Evolutionary conservation across 495 filamentous ascomycete genomes (phyloP), one percentile per base, ranked within the genome.

Genomic region (Xylaria venustula): DNA sequence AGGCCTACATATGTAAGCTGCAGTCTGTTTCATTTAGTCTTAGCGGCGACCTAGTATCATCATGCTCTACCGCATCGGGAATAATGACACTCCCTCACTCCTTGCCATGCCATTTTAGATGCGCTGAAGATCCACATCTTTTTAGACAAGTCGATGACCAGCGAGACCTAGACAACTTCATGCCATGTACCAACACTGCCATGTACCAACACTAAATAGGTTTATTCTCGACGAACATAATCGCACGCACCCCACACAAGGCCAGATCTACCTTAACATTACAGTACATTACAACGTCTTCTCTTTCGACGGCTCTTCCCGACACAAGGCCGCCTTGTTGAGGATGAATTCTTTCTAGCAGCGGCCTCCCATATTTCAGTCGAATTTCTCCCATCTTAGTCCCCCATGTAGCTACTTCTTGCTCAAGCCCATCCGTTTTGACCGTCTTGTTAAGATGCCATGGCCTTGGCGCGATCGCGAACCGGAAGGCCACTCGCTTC

Each of bases 391-490:
- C 46, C 25, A 20, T 67, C 23, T 48, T 51, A 65, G 50, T 26
- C 37, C 57, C 63, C 53, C 63, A 71, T 69, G 69, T 59, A 47
- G 62, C 55, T 60, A 50, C 64, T 64, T 61, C 41, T 64, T 62
- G 48, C 37, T 47, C 46, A 58, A 63, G 55, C 54, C 52, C 55
- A 56, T 61, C 60, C 20, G 32, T 64, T 62, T 45, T 56, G 52
- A 56, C 47, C 50, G 49, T 52, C 63, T 9, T 65, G 54, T 41
- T 44, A 72, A 71, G 45, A 74, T 74, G 72, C 68, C 65, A 69
- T 71, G 69, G 70, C 72, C 68, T 14, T 74, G 72, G 72, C 65
- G 70, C 53, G 68, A 67, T 66, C 72, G 65, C 60, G 71, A 70
- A 54, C 64, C 69, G 49, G 64, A 69, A 59, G 69, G 69, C 61